Percentiles rank a stretch among this genome's conserved stretches.
These are phyloP conservation scores for Tylopilus orsonianus DNA, from an alignment of 1,284 basidiomycete species.

Conservation along the genomic window DNA sequence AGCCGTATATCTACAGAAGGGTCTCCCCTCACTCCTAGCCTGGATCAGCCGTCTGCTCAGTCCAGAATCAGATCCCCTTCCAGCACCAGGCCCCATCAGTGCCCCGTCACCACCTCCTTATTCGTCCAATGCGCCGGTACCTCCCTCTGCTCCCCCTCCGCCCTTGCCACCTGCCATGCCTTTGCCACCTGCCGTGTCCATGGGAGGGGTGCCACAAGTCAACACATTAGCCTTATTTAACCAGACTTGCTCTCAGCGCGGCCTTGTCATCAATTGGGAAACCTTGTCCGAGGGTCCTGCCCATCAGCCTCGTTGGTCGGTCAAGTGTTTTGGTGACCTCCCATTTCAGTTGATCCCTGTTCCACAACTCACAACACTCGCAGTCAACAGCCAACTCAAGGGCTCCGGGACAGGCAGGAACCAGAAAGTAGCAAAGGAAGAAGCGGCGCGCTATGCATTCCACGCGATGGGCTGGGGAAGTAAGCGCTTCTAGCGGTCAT, in stretches of 20 bases:
- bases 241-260: constrained; percentile 49
- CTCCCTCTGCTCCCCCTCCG: constrained; percentile 14
- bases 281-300: constrained; percentile 45
- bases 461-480: constrained; percentile 46
- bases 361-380: background rate
- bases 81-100: constrained; percentile 27
- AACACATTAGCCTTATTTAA: constrained; percentile 50
- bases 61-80: constrained; percentile 39
- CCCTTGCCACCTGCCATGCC: constrained; percentile 15
- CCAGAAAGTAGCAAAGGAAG: constrained; percentile 56
- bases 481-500: constrained; percentile 12
- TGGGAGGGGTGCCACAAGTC: constrained; percentile 19
- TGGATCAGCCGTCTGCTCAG: constrained; percentile 53
- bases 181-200: constrained; percentile 5
- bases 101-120: constrained; percentile 27
- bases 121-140: constrained; percentile 16
- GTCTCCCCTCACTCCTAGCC: constrained; percentile 38
- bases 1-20: constrained; percentile 48
- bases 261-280: constrained; percentile 41
- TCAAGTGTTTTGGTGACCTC: constrained; percentile 44
- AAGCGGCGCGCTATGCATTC: constrained; percentile 53
- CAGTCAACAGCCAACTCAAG: constrained; percentile 46
- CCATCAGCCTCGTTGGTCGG: constrained; percentile 55
- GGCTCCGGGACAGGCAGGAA: constrained; percentile 49
- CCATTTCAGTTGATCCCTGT: constrained; percentile 1